A percentile compares a stretch with the other conserved stretches of the same genome.
phyloP scores from a whole-genome alignment of 2,329 filamentous ascomycete genomes.

The Botryosphaeria agaves region DNA sequence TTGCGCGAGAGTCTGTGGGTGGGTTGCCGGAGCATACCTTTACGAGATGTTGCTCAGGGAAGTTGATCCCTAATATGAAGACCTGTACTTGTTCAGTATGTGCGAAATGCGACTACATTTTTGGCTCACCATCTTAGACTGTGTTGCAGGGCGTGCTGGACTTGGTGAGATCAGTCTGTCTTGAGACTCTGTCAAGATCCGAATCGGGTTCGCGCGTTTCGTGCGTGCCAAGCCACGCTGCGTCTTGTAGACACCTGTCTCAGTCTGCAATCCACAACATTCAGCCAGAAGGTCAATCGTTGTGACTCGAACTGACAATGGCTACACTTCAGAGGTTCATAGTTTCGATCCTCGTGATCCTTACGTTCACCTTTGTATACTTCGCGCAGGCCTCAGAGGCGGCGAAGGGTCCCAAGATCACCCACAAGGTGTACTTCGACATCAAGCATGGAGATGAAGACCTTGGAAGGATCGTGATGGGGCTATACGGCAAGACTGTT shows the following conservation, averaged over 20 bases:
- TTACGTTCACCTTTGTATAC: slow-evolving; percentile 58
- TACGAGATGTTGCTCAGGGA: slow-evolving; percentile 67
- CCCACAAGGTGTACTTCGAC: slow-evolving; percentile 86
- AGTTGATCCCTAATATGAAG: slow-evolving; percentile 75
- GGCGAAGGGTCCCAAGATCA: slow-evolving; percentile 83
- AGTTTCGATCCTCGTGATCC: slow-evolving; percentile 55
- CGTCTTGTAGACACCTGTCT: not conserved
- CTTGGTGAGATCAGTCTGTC: too few relatives aligned
- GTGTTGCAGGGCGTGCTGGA: too few relatives aligned
- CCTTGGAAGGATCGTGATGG: slow-evolving; percentile 60
- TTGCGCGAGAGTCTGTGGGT: too few relatives aligned
- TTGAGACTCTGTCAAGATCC: too few relatives aligned
- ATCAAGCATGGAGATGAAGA: slow-evolving; percentile 58
- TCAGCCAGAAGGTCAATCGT: too few relatives aligned
- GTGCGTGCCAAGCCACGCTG: too few relatives aligned
- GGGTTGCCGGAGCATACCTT: slow-evolving; percentile 39
- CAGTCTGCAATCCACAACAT: too few relatives aligned
- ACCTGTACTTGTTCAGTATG: slow-evolving; percentile 33
- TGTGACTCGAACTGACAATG: slow-evolving; percentile 44
- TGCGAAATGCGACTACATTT: slow-evolving; percentile 2
- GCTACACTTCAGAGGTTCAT: slow-evolving; percentile 54
- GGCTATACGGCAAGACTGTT: slow-evolving; percentile 75
- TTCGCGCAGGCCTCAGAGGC: slow-evolving; percentile 60
- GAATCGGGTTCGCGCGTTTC: too few relatives aligned
- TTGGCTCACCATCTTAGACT: slow-evolving; percentile 1